Base-by-base conservation (phyloP, 176 grass and related monocot genomes). In the Triticum turgidum region DNA sequence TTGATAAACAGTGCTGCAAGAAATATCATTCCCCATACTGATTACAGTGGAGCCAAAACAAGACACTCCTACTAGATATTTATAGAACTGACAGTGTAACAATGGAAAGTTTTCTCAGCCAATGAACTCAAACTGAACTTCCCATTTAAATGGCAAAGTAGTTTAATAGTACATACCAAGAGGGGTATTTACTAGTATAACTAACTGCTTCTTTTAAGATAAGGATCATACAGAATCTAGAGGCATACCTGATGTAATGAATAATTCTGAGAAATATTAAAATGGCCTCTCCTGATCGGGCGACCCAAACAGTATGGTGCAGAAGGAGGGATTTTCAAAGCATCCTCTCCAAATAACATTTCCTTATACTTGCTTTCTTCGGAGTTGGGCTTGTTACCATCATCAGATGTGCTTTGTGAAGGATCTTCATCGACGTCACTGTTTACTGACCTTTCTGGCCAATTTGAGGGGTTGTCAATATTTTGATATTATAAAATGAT, bases 231-330 rank as follows among this genome's bases (percentile, higher is more conserved):
- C 12, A 1, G 37, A 82, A 72, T 33, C 47, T 76, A 63, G 25
- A 88, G 82, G 33, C 65, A 56, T 89, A 96, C 93, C 96, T 96
- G 93, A 79, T 90, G 86, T 29, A 84, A 87, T n/a, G 92, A 85
- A 89, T 98, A 98, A 91, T 92, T 84, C 34, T 91, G 69, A 84
- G 90, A 98, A 82, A 96, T 82, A 84, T 98, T 98, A 80, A 98
- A 92, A 87, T 98, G 96, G 41, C 96, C 96, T 91, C 93, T 93
- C 84, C 96, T 94, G 56, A 98, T 92, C 4, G 96, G 96, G 49
- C 87, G 82, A 73, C 85, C 92, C 82, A 96, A 41, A 78, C 70
- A 91, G 70, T 98, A 98, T 73, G 93, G 81, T 80, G 92, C 92
- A 10, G 84, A 86, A 80, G 90, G 82, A 67, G 90, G 89, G 72